Evolutionary conservation across 495 filamentous ascomycete species (phyloP).

Genomic region (Hyaloscypha variabilis): DNA sequence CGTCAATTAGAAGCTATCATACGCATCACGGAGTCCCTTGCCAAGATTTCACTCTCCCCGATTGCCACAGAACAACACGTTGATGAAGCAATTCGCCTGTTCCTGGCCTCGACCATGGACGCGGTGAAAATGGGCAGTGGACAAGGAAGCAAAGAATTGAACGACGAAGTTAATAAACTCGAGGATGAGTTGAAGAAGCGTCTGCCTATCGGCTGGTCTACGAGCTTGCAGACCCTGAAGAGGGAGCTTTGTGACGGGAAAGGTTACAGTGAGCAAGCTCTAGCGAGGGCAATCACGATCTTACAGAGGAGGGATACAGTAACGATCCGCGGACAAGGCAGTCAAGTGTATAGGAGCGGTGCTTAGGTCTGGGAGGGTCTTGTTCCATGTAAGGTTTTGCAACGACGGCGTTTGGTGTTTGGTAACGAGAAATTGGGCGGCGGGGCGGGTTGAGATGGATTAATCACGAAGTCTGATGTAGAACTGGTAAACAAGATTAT

Average conservation of each 20-base stretch:
- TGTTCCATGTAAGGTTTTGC: neutral
- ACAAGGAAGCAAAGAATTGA: slow-evolving; percentile 81
- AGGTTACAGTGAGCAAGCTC: slow-evolving; percentile 82
- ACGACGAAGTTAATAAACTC: slow-evolving; percentile 84
- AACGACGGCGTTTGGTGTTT: neutral
- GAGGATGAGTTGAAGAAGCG: slow-evolving; percentile 89
- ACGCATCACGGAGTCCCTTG: slow-evolving; percentile 94
- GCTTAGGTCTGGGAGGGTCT: slow-evolving; percentile 14
- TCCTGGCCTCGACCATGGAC: slow-evolving; percentile 97
- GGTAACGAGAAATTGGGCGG: neutral
- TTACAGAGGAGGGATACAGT: slow-evolving; percentile 88
- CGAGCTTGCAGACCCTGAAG: slow-evolving; percentile 80
- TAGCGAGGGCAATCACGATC: slow-evolving; percentile 83
- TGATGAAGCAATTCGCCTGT: slow-evolving; percentile 96
- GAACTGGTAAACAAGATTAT: slow-evolving; percentile 16
- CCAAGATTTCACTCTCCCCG: slow-evolving; percentile 84
- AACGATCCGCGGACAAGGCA: slow-evolving; percentile 86
- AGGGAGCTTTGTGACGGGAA: slow-evolving; percentile 89
- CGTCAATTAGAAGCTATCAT: slow-evolving; percentile 97
- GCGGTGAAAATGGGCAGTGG: slow-evolving; percentile 87
- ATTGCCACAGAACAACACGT: slow-evolving; percentile 90
- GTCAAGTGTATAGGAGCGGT: slow-evolving; percentile 77
- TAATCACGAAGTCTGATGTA: slow-evolving; percentile 19
- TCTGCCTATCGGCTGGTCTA: slow-evolving; percentile 94
- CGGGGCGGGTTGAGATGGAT: neutral